Evolutionary conservation across 768 basidiomycete genomes (phyloP).

Genomic region (Mycena vulgaris): DNA sequence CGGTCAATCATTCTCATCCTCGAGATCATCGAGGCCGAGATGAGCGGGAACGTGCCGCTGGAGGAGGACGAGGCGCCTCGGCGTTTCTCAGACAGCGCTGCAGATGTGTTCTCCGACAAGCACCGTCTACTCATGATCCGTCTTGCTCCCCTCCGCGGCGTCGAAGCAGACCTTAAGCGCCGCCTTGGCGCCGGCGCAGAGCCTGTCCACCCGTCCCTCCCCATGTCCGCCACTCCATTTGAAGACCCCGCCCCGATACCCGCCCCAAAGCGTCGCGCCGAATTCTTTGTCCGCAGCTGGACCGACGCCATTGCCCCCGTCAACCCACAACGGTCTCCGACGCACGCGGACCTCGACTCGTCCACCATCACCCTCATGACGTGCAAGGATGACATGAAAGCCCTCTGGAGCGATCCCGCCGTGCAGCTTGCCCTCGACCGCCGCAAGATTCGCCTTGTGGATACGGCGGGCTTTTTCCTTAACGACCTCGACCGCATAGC

Average conservation of each 20-base stretch:
- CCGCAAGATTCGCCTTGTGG: conserved; percentile 67
- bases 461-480: conserved; percentile 81
- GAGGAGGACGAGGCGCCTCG: conserved; percentile 54
- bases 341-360: conserved; percentile 51
- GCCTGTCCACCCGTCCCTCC: conserved; percentile 48
- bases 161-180: conserved; percentile 76
- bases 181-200: conserved; percentile 68
- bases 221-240: conserved; percentile 65
- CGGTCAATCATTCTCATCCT: conserved; percentile 79
- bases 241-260: conserved; percentile 49
- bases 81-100: conserved; percentile 36
- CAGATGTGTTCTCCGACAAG: conserved; percentile 59
- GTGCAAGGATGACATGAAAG: conserved; percentile 74
- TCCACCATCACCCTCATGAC: conserved; percentile 68
- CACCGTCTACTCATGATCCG: conserved; percentile 71
- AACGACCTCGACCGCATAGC: conserved; percentile 79
- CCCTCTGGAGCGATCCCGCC: conserved; percentile 73
- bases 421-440: conserved; percentile 66
- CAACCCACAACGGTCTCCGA: background rate
- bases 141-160: conserved; percentile 71
- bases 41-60: conserved; percentile 55
- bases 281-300: conserved; percentile 72
- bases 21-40: conserved; percentile 69
- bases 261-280: conserved; percentile 50
- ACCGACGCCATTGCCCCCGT: conserved; percentile 57